Evolutionary conservation across 176 grass and related monocot species (phyloP), one percentile per base, ranked within the genome.

Genomic region (Tillandsia fasciculata): DNA sequence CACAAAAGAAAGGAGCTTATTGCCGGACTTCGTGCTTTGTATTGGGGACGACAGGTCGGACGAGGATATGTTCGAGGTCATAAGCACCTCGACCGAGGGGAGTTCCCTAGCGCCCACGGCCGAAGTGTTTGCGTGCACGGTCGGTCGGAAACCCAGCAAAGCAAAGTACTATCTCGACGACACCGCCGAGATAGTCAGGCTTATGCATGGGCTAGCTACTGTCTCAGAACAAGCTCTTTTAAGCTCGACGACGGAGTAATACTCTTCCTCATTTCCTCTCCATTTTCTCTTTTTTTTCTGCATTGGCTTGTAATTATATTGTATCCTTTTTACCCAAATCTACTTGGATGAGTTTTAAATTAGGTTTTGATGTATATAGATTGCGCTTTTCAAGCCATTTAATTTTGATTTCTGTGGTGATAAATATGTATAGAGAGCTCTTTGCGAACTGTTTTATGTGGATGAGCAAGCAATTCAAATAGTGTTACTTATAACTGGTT

Each of bases 61-160:
- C 17, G 93, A 97, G 77, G 93, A 97, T 63, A 97, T 97, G 93
- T 97, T 97, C 65, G 64, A 87, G 84, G 74, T 90, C 53, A 97
- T 97, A 72, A 76, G 70, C 42, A 74, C 70, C 2, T 68, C 84
- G 0, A 49, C 81, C 0, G 72, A 73, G 14, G 73, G 81, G 15
- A 80, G 76, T 49, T 82, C 78, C 5, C 26, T 92, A 8, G 68
- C 74, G 13, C 59, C 81, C 8, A 66, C 78, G 1, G 89, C 89
- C 1, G 93, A 92, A 76, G 87, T 90, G 1, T 97, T 97, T 51
- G 89, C 93, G 2, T 97, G 93, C 77, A 97, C 93, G 2, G 93
- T 97, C 8, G 89, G 93, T 48, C 84, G 71, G 53, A 85, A 87
- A 28, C 93, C 93, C 8, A 97, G 93, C 77, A 97, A 97, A 77